These are phyloP conservation scores for Yarrowia osloensis DNA, from an alignment of 805 yeast genomes.

Conservation along the genomic window DNA sequence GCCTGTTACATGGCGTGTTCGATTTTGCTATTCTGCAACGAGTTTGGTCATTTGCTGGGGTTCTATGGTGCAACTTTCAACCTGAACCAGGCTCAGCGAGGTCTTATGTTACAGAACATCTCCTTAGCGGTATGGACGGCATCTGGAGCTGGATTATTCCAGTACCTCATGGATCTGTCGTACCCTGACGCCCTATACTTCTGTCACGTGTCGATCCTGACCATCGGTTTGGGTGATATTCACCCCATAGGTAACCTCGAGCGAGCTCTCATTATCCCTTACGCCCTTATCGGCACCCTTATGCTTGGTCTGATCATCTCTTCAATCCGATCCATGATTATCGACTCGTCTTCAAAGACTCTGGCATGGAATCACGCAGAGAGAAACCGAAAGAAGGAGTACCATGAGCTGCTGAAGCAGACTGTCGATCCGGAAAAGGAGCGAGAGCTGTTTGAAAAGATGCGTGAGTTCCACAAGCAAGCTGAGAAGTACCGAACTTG, in stretches of 20 bases:
- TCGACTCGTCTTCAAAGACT: slow-evolving; percentile 62
- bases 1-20: slow-evolving; percentile 62
- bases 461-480: slow-evolving; percentile 53
- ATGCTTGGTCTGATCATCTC: slow-evolving; percentile 73
- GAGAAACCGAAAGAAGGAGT: slow-evolving; percentile 46
- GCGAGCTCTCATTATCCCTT: slow-evolving; percentile 60
- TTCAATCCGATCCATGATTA: slow-evolving; percentile 65
- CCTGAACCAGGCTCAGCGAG: slow-evolving; percentile 65
- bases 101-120: slow-evolving; percentile 71
- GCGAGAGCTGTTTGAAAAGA: slow-evolving; percentile 55
- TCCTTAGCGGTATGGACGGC: slow-evolving; percentile 67
- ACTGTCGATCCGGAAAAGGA: slow-evolving; percentile 35
- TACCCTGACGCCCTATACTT: slow-evolving; percentile 73
- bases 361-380: slow-evolving; percentile 69
- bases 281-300: slow-evolving; percentile 69
- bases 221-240: slow-evolving; percentile 81
- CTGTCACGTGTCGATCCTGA: slow-evolving; percentile 69
- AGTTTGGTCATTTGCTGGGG: slow-evolving; percentile 57
- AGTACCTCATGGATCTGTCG: slow-evolving; percentile 48
- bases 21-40: slow-evolving; percentile 55
- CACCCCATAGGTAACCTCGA: slow-evolving; percentile 56
- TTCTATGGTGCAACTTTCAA: slow-evolving; percentile 74
- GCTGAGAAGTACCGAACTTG: slow-evolving; percentile 39
- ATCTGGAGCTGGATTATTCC: slow-evolving; percentile 66
- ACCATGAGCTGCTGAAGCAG: slow-evolving; percentile 36